A percentile compares a stretch with the other conserved stretches of the same genome.
Evolutionary conservation across 2,329 filamentous ascomycete species (phyloP).

Genomic region (Diaporthe caulivora): DNA sequence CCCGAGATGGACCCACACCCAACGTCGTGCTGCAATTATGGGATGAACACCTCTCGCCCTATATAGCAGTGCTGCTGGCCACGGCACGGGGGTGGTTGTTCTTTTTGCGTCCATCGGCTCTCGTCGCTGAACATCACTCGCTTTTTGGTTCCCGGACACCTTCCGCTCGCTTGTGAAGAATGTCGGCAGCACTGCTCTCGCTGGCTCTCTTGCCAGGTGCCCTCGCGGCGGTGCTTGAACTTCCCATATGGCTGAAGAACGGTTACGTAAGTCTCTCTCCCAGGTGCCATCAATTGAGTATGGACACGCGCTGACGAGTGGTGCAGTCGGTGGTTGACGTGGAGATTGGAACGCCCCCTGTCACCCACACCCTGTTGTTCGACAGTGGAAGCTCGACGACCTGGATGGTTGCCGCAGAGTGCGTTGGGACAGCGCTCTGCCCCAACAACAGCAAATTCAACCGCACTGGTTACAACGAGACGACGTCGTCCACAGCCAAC

Average conservation of each 20-base stretch:
- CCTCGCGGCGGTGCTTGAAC: conserved; percentile 30
- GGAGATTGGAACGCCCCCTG: conserved; percentile 47
- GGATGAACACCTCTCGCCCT: conserved; percentile 2
- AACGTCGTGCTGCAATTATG: background rate
- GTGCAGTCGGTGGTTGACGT: conserved; percentile 38
- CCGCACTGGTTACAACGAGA: conserved; percentile 46
- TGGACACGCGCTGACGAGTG: background rate
- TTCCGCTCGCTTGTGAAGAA: conserved; percentile 27
- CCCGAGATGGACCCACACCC: conserved; percentile 15
- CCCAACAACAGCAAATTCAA: conserved; percentile 44
- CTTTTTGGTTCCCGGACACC: background rate
- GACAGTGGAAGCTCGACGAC: conserved; percentile 52
- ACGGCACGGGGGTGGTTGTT: no score
- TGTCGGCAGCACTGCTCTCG: conserved; percentile 29
- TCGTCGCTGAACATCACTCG: background rate
- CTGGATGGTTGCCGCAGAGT: conserved; percentile 49
- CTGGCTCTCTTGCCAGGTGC: conserved; percentile 25
- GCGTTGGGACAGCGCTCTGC: conserved; percentile 44
- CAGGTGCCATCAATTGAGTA: background rate
- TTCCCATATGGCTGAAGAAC: conserved; percentile 25
- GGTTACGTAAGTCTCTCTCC: conserved; percentile 19
- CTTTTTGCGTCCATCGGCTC: background rate
- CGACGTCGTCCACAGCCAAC: conserved; percentile 44
- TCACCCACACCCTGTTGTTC: conserved; percentile 47
- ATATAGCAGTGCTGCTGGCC: background rate